Conservation (phyloP, 805 yeast genomes). For the Nakazawaea sp. region DNA sequence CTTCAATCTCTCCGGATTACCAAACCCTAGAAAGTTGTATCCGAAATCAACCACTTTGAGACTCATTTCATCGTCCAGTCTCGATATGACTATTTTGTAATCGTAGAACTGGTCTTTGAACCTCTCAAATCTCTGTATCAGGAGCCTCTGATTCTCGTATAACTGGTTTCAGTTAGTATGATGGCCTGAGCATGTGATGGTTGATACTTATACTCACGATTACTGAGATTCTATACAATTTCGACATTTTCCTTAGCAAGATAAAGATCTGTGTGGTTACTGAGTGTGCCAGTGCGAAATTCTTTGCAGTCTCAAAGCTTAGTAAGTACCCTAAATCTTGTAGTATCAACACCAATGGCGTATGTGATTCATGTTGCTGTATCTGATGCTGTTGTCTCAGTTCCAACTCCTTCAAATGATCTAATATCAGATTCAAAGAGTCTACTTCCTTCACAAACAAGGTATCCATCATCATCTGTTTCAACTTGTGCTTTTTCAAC, state of each 20-base stretch:
- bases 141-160: not conserved
- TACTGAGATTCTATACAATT: slow-evolving; percentile 12
- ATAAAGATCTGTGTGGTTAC: slow-evolving; percentile 1
- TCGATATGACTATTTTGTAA: not conserved
- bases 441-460: slow-evolving; percentile 1
- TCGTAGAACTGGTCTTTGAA: slow-evolving; percentile 1
- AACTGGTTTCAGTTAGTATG: not conserved
- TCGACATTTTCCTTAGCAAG: slow-evolving; percentile 18
- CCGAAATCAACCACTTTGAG: slow-evolving; percentile 12
- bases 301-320: slow-evolving; percentile 18
- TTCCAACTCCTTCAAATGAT: slow-evolving; percentile 1
- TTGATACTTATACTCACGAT: slow-evolving; percentile 16
- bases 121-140: not conserved
- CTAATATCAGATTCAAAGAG: not conserved
- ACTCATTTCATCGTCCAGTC: not conserved
- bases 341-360: slow-evolving; percentile 14
- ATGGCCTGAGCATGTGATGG: not conserved
- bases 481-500: not conserved
- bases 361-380: not conserved
- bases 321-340: slow-evolving; percentile 22
- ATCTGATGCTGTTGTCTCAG: not conserved
- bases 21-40: slow-evolving; percentile 5
- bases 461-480: not conserved
- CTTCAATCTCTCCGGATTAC: not conserved
- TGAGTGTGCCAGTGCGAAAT: slow-evolving; percentile 12